A percentile compares a stretch with the other conserved stretches of the same genome.
These are phyloP conservation scores for Petasospora fabianii DNA, from an alignment of 1,139 yeast species.

Conservation along the genomic window DNA sequence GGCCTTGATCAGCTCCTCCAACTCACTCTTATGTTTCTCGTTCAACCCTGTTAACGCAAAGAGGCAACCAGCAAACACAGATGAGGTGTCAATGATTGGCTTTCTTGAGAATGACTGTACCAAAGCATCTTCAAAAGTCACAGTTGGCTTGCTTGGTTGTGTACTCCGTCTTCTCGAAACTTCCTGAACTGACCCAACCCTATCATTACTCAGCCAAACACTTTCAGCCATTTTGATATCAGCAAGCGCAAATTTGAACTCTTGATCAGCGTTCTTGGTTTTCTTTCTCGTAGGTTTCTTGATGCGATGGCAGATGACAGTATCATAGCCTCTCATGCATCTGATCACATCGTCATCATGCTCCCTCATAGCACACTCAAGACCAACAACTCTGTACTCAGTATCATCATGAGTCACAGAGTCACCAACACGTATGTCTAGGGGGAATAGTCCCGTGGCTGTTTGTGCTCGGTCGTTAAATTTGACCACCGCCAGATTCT, in stretches of 20 bases:
- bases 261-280: neutral
- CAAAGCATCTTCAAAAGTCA: constrained; percentile 16
- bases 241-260: constrained; percentile 8
- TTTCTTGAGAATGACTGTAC: constrained; percentile 2
- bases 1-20: constrained; percentile 36
- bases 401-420: constrained; percentile 29
- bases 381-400: constrained; percentile 44
- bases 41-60: constrained; percentile 43
- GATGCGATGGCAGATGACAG: constrained; percentile 36
- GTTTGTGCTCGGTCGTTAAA: constrained; percentile 24
- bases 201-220: constrained; percentile 23
- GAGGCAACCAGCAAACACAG: constrained; percentile 37
- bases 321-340: constrained; percentile 60
- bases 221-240: constrained; percentile 15
- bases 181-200: constrained; percentile 23
- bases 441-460: constrained; percentile 24
- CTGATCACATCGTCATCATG: constrained; percentile 29
- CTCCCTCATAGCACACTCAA: constrained; percentile 30
- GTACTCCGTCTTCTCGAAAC: constrained; percentile 27
- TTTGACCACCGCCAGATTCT: constrained; percentile 18
- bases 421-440: constrained; percentile 43
- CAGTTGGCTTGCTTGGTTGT: constrained; percentile 6
- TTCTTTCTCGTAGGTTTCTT: constrained; percentile 26
- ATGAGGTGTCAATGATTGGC: constrained; percentile 4
- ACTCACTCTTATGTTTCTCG: constrained; percentile 31